These are phyloP conservation scores for Microbotryum intermedium DNA, from an alignment of 1,284 basidiomycete genomes.

Conservation along the genomic window DNA sequence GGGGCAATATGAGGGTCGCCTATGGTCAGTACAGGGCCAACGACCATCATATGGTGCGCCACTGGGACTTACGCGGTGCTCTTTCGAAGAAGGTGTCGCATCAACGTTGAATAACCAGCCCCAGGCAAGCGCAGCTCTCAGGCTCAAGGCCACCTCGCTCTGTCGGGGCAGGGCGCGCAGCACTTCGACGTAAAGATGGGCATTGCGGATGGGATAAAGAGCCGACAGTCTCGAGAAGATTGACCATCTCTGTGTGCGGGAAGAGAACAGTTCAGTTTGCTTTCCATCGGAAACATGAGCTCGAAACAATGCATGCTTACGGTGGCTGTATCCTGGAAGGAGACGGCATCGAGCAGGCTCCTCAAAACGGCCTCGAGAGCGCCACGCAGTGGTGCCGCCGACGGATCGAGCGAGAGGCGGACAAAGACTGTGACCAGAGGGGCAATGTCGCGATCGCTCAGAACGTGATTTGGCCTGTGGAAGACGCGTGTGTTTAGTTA, in stretches of 20 bases:
- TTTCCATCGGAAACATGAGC: neutral
- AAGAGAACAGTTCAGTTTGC: neutral
- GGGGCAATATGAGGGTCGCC: too few species aligned
- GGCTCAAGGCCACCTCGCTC: too few species aligned
- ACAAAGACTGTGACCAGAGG: neutral
- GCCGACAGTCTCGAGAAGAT: conserved; percentile 2
- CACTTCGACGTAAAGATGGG: conserved; percentile 3
- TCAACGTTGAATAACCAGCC: too few species aligned
- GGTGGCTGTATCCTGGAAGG: neutral
- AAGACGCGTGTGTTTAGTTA: too few species aligned
- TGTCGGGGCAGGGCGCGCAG: conserved; percentile 40
- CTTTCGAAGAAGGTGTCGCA: too few species aligned
- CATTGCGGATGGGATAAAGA: neutral
- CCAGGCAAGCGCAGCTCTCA: too few species aligned
- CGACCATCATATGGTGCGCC: too few species aligned
- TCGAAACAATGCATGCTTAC: neutral
- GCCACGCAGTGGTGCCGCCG: neutral
- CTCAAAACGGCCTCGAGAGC: neutral
- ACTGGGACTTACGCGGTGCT: too few species aligned
- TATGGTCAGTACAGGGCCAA: too few species aligned
- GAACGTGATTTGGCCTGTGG: neutral
- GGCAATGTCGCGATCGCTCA: neutral
- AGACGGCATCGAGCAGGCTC: neutral
- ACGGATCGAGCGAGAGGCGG: conserved; percentile 12
- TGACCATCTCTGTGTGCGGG: neutral